Evolutionary conservation across 352 stramenopile genomes (phyloP), one percentile per base, ranked within the genome.

Genomic region (Globisporangium nodosum): DNA sequence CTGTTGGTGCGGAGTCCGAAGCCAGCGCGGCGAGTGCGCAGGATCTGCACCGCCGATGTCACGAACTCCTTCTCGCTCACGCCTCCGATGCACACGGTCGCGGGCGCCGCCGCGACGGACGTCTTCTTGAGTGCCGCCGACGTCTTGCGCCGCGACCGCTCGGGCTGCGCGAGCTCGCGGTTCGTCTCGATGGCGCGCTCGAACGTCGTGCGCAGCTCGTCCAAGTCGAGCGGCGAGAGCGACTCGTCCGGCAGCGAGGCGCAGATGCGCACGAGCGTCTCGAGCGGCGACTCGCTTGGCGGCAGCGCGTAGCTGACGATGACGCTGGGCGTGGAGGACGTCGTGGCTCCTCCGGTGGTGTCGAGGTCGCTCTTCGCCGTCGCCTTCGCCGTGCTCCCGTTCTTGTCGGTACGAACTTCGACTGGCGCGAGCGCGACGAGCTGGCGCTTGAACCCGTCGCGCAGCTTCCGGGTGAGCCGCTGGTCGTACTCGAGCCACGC

Each of bases 11-110:
- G 76, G 5, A 86, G 59, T 6, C 78, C 78, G 18, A 68, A 69
- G 46, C 63, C 63, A n/a, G 65, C 73, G 43, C 76, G 73, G 4
- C 71, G 68, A 31, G 61, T 52, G 24, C 78, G 69, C 58, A 88
- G 64, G 12, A 79, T 58, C 40, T 88, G 73, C 35, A 83, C 60
- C 15, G 69, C 62, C 50, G 80, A 66, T 37, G 77, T 79, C 12
- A 88, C 78, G 40, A 88, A 88, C 63, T 86, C 76, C 45, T 77
- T 76, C 54, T 86, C 78, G 33, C 63, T 81, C 50, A 88, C 63
- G n/a, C 78, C 78, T 4, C 70, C 70, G 16, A 74, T 54, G 18
- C 61, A 63, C 33, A 67, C 35, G 20, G 39, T 49, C n/a, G 21
- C 40, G 4, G 45, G 54, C 50, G 55, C 47, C 30, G 39, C 20